Conservation (phyloP, 192 early-diverging fungal genomes). For the Coemansia reversa region DNA sequence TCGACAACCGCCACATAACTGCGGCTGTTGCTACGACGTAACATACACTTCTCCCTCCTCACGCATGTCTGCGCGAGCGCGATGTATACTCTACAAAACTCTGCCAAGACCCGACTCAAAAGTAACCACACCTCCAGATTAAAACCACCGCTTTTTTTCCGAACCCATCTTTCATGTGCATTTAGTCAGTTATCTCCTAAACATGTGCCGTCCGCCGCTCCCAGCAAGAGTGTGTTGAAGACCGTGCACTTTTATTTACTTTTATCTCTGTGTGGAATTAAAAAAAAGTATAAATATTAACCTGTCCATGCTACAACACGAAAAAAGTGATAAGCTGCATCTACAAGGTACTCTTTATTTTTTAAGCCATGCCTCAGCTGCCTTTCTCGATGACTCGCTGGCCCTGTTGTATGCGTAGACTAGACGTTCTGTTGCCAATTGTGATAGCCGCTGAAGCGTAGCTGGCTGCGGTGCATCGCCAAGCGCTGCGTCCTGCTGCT, state of each 20-base stretch:
- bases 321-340: not conserved
- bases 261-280: constrained; percentile 3
- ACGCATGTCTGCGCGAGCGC: not conserved
- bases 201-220: not conserved
- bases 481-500: constrained; percentile 5
- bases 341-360: constrained; percentile 1
- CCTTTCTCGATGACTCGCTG: constrained; percentile 17
- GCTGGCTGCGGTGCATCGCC: constrained; percentile 31
- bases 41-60: not conserved
- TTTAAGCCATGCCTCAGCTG: constrained; percentile 39
- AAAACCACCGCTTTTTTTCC: not conserved
- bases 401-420: constrained; percentile 23
- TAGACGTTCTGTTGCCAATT: constrained; percentile 50
- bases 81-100: not conserved
- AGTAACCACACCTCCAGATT: not conserved
- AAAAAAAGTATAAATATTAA: not conserved
- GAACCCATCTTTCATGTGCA: not conserved
- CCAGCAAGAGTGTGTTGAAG: not conserved
- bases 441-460: constrained; percentile 39
- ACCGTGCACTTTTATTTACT: not conserved
- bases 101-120: not conserved
- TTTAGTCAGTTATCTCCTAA: not conserved
- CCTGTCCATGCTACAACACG: not conserved
- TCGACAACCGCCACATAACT: constrained; percentile 14
- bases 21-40: not conserved